Evolutionary conservation across 345 rosid species (phyloP), one percentile per base, ranked within the genome.

Genomic region (Rhizophora apiculata): DNA sequence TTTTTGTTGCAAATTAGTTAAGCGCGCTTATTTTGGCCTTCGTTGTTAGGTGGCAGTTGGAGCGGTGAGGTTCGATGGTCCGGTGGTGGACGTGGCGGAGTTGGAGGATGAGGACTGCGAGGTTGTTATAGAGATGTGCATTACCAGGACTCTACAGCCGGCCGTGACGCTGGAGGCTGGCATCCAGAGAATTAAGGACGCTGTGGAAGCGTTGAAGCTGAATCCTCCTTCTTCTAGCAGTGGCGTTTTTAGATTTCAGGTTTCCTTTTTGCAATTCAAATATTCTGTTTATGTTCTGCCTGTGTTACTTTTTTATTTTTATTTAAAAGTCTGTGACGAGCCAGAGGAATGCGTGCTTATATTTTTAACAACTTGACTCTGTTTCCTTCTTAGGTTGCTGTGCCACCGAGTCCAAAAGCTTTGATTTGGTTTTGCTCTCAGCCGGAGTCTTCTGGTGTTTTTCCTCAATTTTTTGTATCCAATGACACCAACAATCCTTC

Each of bases 371-470:
- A 26, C 20, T 64, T 7, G 22, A 56, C 24, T 55, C 8, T 6
- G 1, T 65, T 7, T 51, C 21, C 9, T 49, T 1, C 15, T 34
- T 22, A 93, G 98, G 90, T 94, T 55, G 88, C 93, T 68, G 93
- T 94, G 66, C 90, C 97, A 16, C 97, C 97, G 15, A 78, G 87
- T 77, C 89, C 97, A n/a, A 89, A 87, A 79, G 94, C 98, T 60
- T 81, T 89, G 78, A 71, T 76, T 62, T 89, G 96, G 95, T 91
- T 94, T 77, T 88, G 95, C 76, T 75, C 84, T 74, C 96, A 85
- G 43, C 95, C 91, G 3, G 81, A 67, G 62, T 69, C 85, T 3
- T 74, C 85, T 0, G 76, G 66, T 52, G 88, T 86, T 36, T 94
- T 80, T 72, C 98, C 98, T 68, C 76, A 80, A 56, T 91, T 94